Evolutionary conservation across 1,284 basidiomycete genomes (phyloP).

Genomic region (Naganishia albida): DNA sequence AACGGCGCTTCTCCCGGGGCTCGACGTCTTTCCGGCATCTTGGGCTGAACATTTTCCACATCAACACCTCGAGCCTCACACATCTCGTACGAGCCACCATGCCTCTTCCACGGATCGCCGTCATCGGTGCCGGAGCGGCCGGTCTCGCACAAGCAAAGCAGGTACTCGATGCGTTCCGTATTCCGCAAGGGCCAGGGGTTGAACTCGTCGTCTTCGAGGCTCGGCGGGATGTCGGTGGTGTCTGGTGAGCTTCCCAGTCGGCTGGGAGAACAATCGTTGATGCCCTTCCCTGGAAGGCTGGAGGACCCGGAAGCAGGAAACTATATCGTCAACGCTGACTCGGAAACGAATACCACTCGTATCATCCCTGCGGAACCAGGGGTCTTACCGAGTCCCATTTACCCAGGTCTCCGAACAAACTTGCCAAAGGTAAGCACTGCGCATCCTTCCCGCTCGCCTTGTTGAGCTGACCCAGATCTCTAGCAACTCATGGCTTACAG

Average conservation of each 20-base stretch:
- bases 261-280: too few relatives aligned
- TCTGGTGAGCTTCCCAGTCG: conserved; percentile 43
- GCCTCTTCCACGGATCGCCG: conserved; percentile 43
- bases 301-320: conserved; percentile 36
- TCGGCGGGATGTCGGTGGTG: conserved; percentile 44
- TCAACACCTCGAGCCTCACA: background rate
- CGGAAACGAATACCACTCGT: conserved; percentile 3
- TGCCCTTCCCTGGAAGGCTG: conserved; percentile 34
- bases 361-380: conserved; percentile 24
- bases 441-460: background rate
- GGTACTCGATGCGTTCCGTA: conserved; percentile 43
- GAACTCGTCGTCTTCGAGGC: conserved; percentile 38
- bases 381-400: conserved; percentile 44
- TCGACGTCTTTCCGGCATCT: background rate
- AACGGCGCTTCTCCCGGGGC: background rate
- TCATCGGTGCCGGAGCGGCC: conserved; percentile 55
- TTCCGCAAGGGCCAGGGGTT: conserved; percentile 11
- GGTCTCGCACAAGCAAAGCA: conserved; percentile 54
- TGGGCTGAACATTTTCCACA: conserved; percentile 5
- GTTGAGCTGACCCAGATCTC: background rate
- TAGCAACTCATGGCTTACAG: conserved; percentile 34
- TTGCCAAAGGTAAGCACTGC: conserved; percentile 44
- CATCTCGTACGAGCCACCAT: background rate
- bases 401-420: conserved; percentile 51
- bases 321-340: conserved; percentile 12